Percentiles rank a stretch among this genome's conserved stretches.
These are phyloP conservation scores for Dictyostelium purpureum DNA, from an alignment of 78 protist genomes.

Conservation along the genomic window DNA sequence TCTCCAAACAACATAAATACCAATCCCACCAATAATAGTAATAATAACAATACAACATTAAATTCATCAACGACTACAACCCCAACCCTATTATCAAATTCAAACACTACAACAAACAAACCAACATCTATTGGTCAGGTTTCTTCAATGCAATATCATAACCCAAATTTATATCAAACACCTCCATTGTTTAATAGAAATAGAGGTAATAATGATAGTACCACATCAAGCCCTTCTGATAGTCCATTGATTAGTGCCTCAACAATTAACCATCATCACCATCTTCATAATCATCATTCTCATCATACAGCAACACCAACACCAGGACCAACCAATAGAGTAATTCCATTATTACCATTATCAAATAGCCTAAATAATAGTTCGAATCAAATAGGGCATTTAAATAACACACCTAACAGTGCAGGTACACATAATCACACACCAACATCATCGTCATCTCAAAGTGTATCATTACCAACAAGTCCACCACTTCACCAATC, in stretches of 20 bases:
- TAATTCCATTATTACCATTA: neutral
- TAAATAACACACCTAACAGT: slow-evolving; percentile 8
- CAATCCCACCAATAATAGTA: neutral
- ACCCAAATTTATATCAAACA: slow-evolving; percentile 9
- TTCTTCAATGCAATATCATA: neutral
- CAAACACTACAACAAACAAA: neutral
- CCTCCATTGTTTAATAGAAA: slow-evolving; percentile 12
- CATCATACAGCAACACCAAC: neutral
- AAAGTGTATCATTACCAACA: neutral
- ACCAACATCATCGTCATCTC: neutral
- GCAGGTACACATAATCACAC: neutral
- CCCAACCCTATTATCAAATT: neutral
- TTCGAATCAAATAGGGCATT: neutral
- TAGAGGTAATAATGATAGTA: neutral
- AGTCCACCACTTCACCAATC: slow-evolving; percentile 6
- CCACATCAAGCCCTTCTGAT: neutral
- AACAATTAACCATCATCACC: neutral
- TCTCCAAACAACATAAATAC: neutral
- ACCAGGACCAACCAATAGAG: neutral
- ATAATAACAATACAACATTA: neutral
- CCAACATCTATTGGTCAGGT: neutral
- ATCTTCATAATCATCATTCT: neutral
- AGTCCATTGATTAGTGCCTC: neutral
- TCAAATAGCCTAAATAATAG: slow-evolving; percentile 32
- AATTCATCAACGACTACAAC: neutral